phyloP scores from a whole-genome alignment of 305 asterid species.

The Fraxinus ornus region DNA sequence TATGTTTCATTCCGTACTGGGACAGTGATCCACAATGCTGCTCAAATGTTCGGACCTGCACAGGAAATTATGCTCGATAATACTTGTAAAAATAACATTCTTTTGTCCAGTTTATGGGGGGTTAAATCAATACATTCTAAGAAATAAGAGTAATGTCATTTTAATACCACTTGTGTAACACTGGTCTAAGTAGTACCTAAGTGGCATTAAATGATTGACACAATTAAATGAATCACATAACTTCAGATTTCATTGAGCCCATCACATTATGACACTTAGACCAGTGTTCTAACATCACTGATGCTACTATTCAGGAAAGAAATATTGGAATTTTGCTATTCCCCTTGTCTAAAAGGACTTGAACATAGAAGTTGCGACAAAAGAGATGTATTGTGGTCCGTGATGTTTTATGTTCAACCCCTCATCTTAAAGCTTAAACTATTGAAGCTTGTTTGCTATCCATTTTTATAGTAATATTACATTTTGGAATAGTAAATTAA shows the following conservation, averaged over 20 bases:
- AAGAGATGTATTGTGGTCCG: neutral
- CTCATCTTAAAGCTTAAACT: neutral
- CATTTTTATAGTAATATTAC: too few species aligned
- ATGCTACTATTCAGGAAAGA: neutral
- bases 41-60: slow-evolving; percentile 80
- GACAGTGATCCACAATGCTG: slow-evolving; percentile 79
- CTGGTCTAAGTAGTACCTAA: too few species aligned
- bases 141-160: neutral
- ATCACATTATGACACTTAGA: too few species aligned
- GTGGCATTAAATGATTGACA: too few species aligned
- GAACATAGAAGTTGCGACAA: neutral
- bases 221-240: too few species aligned
- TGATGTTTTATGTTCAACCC: neutral
- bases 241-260: too few species aligned
- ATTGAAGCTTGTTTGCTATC: too few species aligned
- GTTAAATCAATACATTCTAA: neutral
- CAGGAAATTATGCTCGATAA: neutral
- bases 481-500: too few species aligned
- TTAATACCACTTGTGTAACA: too few species aligned
- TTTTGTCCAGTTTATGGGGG: neutral
- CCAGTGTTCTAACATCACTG: too few species aligned
- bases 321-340: neutral
- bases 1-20: slow-evolving; percentile 96
- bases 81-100: neutral
- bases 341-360: neutral